Base-by-base conservation (phyloP, 345 rosid species). In the Aquilaria malaccensis region DNA sequence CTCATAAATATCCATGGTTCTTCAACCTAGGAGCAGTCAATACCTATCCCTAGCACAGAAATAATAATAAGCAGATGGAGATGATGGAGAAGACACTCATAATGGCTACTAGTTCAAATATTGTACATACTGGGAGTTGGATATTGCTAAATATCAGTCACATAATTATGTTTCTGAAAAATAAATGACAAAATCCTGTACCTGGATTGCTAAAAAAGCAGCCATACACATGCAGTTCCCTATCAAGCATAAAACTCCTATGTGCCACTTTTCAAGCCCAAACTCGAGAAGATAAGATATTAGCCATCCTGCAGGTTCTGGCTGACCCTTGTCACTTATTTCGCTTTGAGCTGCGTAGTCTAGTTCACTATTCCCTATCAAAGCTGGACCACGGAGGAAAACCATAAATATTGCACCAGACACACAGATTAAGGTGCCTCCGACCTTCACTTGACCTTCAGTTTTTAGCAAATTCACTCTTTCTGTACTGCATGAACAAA, bases 171-270 rank as follows among this genome's bases (percentile, higher is more conserved):
- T 12, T 22, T 14, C 49, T 52, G 33, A 22, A 12, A 30, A 66
- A 33, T 32, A 30, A 69, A 59, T 41, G 30, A 33, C 45, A 31
- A 2, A 30, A 52, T 49, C 37, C 46, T 29, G 74, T 81, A 94
- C 99, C 99, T 94, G 97, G 71, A 90, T 80, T 70, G 91, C 99
- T 45, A 90, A 79, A 70, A 84, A 94, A 50, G 90, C 79, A 64
- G 99, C 97, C 97, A 94, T 90, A 83, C 99, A 85, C 77, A 90
- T 81, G 69, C 99, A 94, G 80, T 94, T 94, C 51, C 99, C 99
- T 13, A 94, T 77, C 71, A 94, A 77, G 80, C 99, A 94, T 64
- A 94, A 72, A 74, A 94, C 97, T 65, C 99, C 99, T 41, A 94
- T 74, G 73, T 94, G 95, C 89, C 90, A 86, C 50, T 69, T 74